A percentile compares a stretch with the other conserved stretches of the same genome.
Evolutionary conservation across 192 early-diverging fungal genomes (phyloP).

Genomic region (Gorgonomyces haynaldii): DNA sequence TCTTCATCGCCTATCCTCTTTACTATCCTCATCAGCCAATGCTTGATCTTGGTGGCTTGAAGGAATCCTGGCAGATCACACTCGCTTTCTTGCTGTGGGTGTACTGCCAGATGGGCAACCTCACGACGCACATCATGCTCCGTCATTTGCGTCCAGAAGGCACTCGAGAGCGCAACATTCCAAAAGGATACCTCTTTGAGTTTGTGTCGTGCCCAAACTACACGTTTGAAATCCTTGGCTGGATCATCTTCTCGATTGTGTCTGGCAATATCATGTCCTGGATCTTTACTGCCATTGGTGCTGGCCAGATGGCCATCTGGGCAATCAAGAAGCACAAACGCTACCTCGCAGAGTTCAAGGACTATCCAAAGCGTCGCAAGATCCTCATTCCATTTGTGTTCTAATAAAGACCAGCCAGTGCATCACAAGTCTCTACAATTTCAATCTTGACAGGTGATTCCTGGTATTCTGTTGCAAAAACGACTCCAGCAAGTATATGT

Average conservation of each 20-base stretch:
- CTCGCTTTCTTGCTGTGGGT: conserved; percentile 39
- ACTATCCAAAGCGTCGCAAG: conserved; percentile 79
- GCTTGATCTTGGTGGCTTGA: conserved; percentile 20
- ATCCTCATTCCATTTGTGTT: conserved; percentile 31
- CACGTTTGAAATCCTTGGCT: conserved; percentile 76
- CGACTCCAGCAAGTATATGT: too few species aligned
- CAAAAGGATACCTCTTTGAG: conserved; percentile 83
- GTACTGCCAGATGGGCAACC: conserved; percentile 78
- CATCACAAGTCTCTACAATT: too few species aligned
- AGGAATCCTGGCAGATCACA: conserved; percentile 27
- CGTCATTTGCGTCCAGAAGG: conserved; percentile 87
- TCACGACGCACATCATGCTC: conserved; percentile 70
- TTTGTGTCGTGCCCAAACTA: conserved; percentile 89
- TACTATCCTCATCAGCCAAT: conserved; percentile 70
- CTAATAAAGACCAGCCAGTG: too few species aligned
- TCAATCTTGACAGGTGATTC: too few species aligned
- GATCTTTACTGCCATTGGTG: conserved; percentile 22
- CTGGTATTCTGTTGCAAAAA: too few species aligned
- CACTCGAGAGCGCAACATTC: conserved; percentile 72
- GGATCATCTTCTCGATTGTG: conserved; percentile 62
- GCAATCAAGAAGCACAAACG: conserved; percentile 90
- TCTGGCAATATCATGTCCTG: conserved; percentile 52
- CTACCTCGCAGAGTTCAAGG: conserved; percentile 78
- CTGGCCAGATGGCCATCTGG: conserved; percentile 81
- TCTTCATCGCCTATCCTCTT: conserved; percentile 75